Evolutionary conservation across 768 basidiomycete genomes (phyloP), one percentile per base, ranked within the genome.

Genomic region (Suillus alpinus): DNA sequence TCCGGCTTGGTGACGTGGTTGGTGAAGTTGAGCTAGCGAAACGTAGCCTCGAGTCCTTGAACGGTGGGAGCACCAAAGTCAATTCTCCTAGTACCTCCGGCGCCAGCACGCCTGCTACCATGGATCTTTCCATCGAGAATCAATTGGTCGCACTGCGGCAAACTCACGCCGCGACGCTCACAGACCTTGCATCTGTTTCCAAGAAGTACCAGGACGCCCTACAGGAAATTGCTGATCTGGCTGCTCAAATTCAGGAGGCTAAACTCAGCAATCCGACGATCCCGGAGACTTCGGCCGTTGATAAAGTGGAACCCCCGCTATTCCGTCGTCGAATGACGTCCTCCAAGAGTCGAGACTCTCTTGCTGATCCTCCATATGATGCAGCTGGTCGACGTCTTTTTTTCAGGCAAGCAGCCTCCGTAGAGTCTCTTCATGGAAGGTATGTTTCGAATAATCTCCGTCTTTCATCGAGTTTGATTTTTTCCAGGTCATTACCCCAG

Each of bases 161-260:
- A 69, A 91, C 88, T 3, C 91, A 94, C 67, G 85, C 85, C 10
- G 87, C 88, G 44, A 93, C 92, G 0, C 81, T 95, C 23, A 78
- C 85, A 8, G 92, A 95, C 66, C 81, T 95, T 40, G 86, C 92
- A 7, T 80, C 85, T 1, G 83, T 97, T 39, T 86, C 89, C 1
- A 74, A 77, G 58, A 95, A 95, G 73, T 98, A 95, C 70, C 87
- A 87, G 34, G 91, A 96, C 62, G 92, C 95, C 18, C 81, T 98
- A 34, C 84, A 85, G 53, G 92, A 96, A 73, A 96, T 99, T 61
- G 90, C 91, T n/a, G 94, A 95, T 67, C 83, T 99, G 43, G 88
- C 89, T 18, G 83, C 87, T n/a, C 94, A 97, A 72, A 87, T 96
- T 36, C 86, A 95, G 68, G 95, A 96, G 70, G 83, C 86, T 8